phyloP scores from a whole-genome alignment of 1,284 basidiomycete genomes.

The Puccinia brachypodii region DNA sequence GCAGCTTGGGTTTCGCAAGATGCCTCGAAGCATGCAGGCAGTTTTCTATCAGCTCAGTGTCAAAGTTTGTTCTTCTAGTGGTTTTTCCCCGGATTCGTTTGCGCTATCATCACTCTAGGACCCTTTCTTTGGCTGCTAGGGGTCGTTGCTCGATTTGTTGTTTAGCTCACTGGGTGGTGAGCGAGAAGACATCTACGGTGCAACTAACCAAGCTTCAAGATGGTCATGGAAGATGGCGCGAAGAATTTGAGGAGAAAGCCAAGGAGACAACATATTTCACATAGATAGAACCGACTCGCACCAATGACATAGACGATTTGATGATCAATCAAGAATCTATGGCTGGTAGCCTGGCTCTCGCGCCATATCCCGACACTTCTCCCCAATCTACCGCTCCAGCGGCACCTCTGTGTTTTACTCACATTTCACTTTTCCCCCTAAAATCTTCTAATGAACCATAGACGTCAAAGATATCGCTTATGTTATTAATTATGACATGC shows the following conservation, averaged over 20 bases:
- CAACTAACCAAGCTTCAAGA: conserved; percentile 37
- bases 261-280: background rate
- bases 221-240: conserved; percentile 25
- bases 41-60: conserved; percentile 39
- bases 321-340: conserved; percentile 4
- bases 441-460: conserved; percentile 15
- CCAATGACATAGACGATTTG: conserved; percentile 3
- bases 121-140: conserved; percentile 7
- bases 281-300: conserved; percentile 24
- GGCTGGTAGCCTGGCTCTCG: conserved; percentile 2
- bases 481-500: conserved; percentile 54
- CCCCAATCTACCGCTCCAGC: background rate
- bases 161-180: conserved; percentile 17
- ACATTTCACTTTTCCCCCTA: background rate
- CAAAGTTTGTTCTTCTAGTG: conserved; percentile 14
- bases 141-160: conserved; percentile 22
- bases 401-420: conserved; percentile 35
- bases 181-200: background rate
- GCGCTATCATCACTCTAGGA: conserved; percentile 23
- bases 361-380: background rate
- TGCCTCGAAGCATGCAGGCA: conserved; percentile 14
- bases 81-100: conserved; percentile 21
- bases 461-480: conserved; percentile 55
- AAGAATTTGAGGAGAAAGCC: conserved; percentile 27
- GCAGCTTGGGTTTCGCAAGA: conserved; percentile 14